Evolutionary conservation across 2,329 filamentous ascomycete species (phyloP), one percentile per base, ranked within the genome.

Genomic region (Botryotinia narcissicola): DNA sequence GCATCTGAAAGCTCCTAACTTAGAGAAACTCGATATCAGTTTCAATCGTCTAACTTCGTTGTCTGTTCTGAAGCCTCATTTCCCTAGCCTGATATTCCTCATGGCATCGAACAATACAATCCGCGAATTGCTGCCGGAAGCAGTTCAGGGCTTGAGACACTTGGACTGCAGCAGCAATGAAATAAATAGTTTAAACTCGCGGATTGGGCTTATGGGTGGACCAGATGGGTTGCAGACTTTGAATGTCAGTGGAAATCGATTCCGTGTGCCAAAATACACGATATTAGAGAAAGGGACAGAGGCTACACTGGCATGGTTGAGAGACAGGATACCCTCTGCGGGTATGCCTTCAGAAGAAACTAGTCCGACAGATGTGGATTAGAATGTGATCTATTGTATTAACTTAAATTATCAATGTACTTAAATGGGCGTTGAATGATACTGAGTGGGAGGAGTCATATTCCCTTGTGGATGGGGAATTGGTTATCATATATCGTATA

Each of bases 271-370:
- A 0, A 89, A 93, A 73, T 95, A 92, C 84, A 92, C 92, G 75
- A 88, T 97, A 10, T 84, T 98, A 66, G 92, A 95, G 74, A 92
- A 94, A 75, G 95, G 95, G 0, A 98, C 95, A 0, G 94, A 97
- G 78, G 92, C 93, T 3, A 91, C 94, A 0, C 84, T 98, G 77
- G 86, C 90, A 68, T 97, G 94, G 92, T 82, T 98, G 69, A 88
- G 93, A 74, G 92, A 93, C 42, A 88, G 92, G 72, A 91, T 97
- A 51, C 90, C 93, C 86, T 87, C 85, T 82, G 76, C 75, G 6
- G 80, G 71, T 72, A 91, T 97, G 54, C 90, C 48, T 86, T 86
- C 85, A 81, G 78, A 74, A 3, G 80, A 80, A 59, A 48, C 69
- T 25, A 77, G 67, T 73, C 64, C 74, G 54, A 73, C 74, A 29